These are phyloP conservation scores for Chlamydomonas applanata DNA, from an alignment of 139 green algal species.

Conservation along the genomic window DNA sequence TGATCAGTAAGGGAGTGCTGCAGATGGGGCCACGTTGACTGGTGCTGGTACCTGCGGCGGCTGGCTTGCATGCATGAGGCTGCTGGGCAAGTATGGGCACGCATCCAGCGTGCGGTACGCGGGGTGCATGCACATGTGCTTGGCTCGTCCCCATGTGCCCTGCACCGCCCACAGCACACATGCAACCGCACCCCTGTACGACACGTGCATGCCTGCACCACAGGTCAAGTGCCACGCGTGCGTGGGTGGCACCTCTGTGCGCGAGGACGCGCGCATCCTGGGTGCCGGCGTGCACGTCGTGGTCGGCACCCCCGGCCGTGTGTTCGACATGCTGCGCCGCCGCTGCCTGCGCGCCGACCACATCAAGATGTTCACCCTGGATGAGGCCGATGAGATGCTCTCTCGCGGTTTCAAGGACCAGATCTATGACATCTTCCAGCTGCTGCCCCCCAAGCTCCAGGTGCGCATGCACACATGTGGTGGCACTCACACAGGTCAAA, in stretches of 20 bases:
- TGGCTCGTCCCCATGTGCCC: no score
- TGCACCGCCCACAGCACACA: no score
- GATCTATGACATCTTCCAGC: constrained; percentile 99
- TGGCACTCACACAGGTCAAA: not conserved
- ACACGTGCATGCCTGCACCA: no score
- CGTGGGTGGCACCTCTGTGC: constrained; percentile 95
- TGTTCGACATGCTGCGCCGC: constrained; percentile 99
- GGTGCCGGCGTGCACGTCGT: constrained; percentile 80
- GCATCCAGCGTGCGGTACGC: no score
- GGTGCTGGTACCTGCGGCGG: no score
- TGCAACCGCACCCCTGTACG: no score
- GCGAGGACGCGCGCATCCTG: constrained; percentile 96
- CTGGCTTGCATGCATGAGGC: no score
- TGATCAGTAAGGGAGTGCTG: no score
- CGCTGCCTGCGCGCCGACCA: constrained; percentile 83
- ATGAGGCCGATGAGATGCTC: constrained; percentile 99
- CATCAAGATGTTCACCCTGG: constrained; percentile 96
- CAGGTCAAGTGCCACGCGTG: constrained; percentile 99
- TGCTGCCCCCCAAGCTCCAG: constrained; percentile 98
- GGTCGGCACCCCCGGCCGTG: constrained; percentile 96
- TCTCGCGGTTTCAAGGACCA: constrained; percentile 99
- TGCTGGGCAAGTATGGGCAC: no score
- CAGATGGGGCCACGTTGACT: no score
- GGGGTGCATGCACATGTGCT: no score
- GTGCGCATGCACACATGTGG: constrained; percentile 48